Conservation (phyloP, 2,329 filamentous ascomycete species). For the Arthrobotrys sphaeroides region DNA sequence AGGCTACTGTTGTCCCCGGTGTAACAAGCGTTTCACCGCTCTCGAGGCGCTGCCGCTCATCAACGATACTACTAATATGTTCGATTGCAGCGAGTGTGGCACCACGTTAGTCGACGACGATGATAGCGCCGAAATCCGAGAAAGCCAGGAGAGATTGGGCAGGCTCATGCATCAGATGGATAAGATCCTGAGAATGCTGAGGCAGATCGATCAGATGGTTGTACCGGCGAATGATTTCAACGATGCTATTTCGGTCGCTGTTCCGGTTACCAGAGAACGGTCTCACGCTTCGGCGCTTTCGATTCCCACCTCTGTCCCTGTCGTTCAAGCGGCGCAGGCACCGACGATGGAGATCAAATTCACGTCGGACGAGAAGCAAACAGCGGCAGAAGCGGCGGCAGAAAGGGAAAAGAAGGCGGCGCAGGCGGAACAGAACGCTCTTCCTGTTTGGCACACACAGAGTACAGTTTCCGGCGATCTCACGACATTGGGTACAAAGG, state of each 20-base stretch:
- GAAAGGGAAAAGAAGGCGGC: constrained; percentile 64
- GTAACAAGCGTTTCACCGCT: constrained; percentile 85
- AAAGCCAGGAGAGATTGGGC: constrained; percentile 60
- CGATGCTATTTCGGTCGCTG: constrained; percentile 57
- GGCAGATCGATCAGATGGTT: constrained; percentile 76
- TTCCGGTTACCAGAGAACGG: constrained; percentile 56
- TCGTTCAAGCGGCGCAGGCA: constrained; percentile 10
- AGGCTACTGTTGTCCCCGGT: constrained; percentile 85
- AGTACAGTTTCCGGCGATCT: constrained; percentile 63
- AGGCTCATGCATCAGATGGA: constrained; percentile 81
- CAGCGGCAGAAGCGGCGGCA: constrained; percentile 64
- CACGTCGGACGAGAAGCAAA: constrained; percentile 64
- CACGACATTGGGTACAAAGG: constrained; percentile 57
- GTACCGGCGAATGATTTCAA: constrained; percentile 68
- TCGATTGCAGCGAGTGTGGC: constrained; percentile 83
- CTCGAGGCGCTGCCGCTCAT: constrained; percentile 83
- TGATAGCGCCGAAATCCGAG: constrained; percentile 75
- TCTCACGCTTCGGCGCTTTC: constrained; percentile 47
- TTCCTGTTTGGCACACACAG: constrained; percentile 67
- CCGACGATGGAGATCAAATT: constrained; percentile 65
- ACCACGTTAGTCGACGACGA: constrained; percentile 72
- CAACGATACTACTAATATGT: constrained; percentile 72
- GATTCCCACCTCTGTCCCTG: constrained; percentile 31
- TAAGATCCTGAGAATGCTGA: constrained; percentile 78
- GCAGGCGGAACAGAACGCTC: constrained; percentile 65